Conservation (phyloP, 169 alveolate species). For the Neospora caninum region DNA sequence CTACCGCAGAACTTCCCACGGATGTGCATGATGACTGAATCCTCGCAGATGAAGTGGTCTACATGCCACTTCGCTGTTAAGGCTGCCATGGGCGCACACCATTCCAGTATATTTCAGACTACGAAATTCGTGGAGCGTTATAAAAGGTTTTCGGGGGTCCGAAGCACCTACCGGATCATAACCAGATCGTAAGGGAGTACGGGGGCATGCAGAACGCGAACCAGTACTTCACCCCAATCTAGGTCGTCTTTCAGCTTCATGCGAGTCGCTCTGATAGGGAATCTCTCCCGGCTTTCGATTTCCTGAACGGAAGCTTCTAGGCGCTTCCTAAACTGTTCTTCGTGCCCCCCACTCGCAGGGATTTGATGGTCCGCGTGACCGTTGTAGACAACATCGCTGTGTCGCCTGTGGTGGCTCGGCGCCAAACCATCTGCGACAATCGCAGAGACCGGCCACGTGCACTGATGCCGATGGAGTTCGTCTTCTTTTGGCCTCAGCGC, state of each 20-base stretch:
- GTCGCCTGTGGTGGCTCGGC: no score
- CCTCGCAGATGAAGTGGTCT: no score
- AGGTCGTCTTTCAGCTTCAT: conserved; percentile 14
- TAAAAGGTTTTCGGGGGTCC: no score
- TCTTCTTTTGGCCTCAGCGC: background rate
- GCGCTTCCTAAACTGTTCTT: background rate
- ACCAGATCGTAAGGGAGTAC: conserved; percentile 26
- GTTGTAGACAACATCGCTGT: no score
- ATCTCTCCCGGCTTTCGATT: background rate
- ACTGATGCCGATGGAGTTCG: background rate
- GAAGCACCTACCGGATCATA: background rate
- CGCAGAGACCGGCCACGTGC: conserved; percentile 22
- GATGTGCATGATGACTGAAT: no score
- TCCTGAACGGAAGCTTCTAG: background rate
- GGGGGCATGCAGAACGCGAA: conserved; percentile 24
- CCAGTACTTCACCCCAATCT: conserved; percentile 49
- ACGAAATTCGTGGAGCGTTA: no score
- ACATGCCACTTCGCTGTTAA: no score
- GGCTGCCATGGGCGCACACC: no score
- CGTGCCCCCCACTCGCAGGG: background rate
- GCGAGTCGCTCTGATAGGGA: background rate
- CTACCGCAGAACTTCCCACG: no score
- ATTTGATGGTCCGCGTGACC: background rate
- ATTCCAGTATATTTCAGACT: no score
- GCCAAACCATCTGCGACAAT: background rate